Percentiles rank a stretch among this genome's conserved stretches.
Conservation (phyloP, 2,329 filamentous ascomycete species). For the Knufia fluminis region DNA sequence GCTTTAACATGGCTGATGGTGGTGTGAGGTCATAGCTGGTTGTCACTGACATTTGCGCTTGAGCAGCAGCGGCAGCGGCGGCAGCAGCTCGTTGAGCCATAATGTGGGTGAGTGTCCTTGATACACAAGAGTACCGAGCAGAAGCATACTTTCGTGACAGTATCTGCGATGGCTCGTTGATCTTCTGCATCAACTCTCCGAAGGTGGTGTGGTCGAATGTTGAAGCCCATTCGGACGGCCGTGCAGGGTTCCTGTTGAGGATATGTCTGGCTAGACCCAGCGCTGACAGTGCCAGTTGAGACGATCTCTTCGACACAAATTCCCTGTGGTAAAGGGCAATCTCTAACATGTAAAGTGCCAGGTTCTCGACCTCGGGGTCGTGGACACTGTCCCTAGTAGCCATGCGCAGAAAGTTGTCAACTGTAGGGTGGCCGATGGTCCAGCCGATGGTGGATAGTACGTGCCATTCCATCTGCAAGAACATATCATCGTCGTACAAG, state of each 20-base stretch:
- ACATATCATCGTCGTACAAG: constrained; percentile 98
- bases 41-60: constrained; percentile 25
- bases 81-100: constrained; percentile 54
- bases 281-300: constrained; percentile 79
- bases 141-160: constrained; percentile 61
- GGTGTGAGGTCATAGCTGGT: constrained; percentile 28
- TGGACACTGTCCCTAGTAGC: constrained; percentile 66
- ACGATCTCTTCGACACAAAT: constrained; percentile 86
- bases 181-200: constrained; percentile 54
- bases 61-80: constrained; percentile 31
- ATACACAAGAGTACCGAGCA: constrained; percentile 55
- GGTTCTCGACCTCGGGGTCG: constrained; percentile 83
- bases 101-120: constrained; percentile 57
- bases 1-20: constrained; percentile 19
- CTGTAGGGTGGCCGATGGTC: constrained; percentile 90
- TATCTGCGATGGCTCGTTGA: constrained; percentile 59
- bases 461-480: constrained; percentile 99
- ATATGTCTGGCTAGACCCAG: constrained; percentile 81
- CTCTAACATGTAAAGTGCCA: constrained; percentile 89
- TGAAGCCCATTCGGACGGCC: constrained; percentile 64
- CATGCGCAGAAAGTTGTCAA: constrained; percentile 86
- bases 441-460: constrained; percentile 95
- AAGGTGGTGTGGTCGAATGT: constrained; percentile 45
- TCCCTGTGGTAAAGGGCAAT: constrained; percentile 94
- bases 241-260: constrained; percentile 66